These are phyloP conservation scores for Phytophthora hybrid DNA, from an alignment of 352 stramenopile genomes.

Conservation along the genomic window DNA sequence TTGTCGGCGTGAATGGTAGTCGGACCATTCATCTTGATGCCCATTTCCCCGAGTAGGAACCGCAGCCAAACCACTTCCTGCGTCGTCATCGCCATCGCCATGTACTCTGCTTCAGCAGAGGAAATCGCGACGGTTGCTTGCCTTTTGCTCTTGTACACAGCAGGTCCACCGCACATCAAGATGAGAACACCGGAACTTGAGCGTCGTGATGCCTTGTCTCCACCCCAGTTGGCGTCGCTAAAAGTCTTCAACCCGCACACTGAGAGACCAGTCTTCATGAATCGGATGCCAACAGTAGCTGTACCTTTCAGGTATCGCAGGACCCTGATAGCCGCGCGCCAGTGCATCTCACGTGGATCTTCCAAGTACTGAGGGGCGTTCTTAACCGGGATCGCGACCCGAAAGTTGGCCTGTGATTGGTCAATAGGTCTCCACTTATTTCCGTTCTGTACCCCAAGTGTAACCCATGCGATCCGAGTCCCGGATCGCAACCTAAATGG, in stretches of 20 bases:
- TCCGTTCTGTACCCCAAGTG: no score
- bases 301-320: constrained; percentile 1
- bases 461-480: no score
- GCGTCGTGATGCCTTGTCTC: not conserved
- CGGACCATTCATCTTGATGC: not conserved
- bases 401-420: no score
- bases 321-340: not conserved
- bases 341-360: not conserved
- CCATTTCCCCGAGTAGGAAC: not conserved
- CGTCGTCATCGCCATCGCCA: not conserved
- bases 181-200: not conserved
- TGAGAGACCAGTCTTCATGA: not conserved
- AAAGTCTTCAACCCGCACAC: not conserved
- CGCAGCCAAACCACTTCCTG: constrained; percentile 1
- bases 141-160: not conserved
- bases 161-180: not conserved
- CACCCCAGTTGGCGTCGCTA: not conserved
- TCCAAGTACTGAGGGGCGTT: not conserved
- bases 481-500: no score
- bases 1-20: not conserved
- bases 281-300: not conserved
- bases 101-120: not conserved
- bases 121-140: not conserved
- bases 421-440: no score
- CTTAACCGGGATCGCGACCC: no score